Base-by-base conservation (phyloP, 2,329 filamentous ascomycete genomes). In the Juglanconis oblonga region DNA sequence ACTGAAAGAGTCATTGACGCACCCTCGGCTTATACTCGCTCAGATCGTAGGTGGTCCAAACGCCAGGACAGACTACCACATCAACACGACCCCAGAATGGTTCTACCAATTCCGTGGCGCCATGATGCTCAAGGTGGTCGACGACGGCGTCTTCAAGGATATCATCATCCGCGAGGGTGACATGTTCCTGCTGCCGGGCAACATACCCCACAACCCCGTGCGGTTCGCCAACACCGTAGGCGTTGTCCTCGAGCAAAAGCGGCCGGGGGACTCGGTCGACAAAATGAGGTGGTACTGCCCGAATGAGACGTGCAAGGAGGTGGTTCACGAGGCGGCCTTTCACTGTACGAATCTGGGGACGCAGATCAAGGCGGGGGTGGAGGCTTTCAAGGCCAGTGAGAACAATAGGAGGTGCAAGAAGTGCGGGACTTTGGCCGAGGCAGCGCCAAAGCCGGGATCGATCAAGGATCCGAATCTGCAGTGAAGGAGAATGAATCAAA, bases 31-130 rank as follows among this genome's bases (percentile, higher is more conserved):
- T 24, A 24, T 24, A 24, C 24, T 24, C 24, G 24, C 24, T 24
- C 65, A 87, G 89, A 92, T 97, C 68, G 93, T 99, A 64, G 95
- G 95, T 72, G 95, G 95, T 11, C 95, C 95, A 70, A 98, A 98
- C 75, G 91, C 91, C 63, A 87, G 95, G 65, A 97, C 93, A 58
- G 95, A 98, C 81, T 99, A 97, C 81, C 95, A 98, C 82, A 94
- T 98, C 84, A 98, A 98, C 81, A 81, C 87, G 69, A 98, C 94
- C 0, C 87, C 95, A 11, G 95, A 98, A 76, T 98, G 93, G 88
- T 99, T 98, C 86, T 98, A 95, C 82, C 94, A 98, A 76, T 87
- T 97, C 83, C 87, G 88, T 69, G 95, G 95, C 66, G 87, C 89
- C 66, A 97, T 98, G 94, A 81, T 95, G 60, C 88, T 99, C 67